Evolutionary conservation across 371 early-diverging fungal species (phyloP).

Genomic region (Apophysomyces ossiformis): DNA sequence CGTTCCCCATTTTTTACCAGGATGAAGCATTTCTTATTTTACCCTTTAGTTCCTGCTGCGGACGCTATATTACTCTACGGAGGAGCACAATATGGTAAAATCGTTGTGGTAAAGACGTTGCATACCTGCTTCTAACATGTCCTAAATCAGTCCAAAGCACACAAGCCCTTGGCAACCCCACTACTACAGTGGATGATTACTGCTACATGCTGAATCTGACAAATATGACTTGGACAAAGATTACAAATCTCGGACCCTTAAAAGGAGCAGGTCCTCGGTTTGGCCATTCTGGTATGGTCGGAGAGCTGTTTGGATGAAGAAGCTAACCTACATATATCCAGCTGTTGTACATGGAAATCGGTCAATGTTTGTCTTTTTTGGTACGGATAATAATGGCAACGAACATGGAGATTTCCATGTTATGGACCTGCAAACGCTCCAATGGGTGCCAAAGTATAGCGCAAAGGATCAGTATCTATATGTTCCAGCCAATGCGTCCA

Average conservation of each 20-base stretch:
- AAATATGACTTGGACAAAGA: conserved; percentile 10
- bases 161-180: background rate
- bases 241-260: conserved; percentile 1
- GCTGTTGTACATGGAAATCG: conserved; percentile 16
- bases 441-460: conserved; percentile 27
- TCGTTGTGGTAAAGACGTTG: background rate
- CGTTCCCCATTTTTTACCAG: background rate
- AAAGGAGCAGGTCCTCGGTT: conserved; percentile 24
- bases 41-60: background rate
- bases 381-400: conserved; percentile 16
- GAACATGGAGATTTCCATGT: conserved; percentile 18
- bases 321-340: background rate
- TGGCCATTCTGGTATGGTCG: conserved; percentile 27
- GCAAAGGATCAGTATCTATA: background rate
- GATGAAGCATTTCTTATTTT: background rate
- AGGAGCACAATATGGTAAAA: background rate
- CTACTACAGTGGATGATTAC: conserved; percentile 18
- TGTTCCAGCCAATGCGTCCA: background rate
- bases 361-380: conserved; percentile 25
- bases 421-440: conserved; percentile 10
- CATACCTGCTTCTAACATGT: background rate
- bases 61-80: background rate
- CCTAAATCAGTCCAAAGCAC: background rate
- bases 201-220: conserved; percentile 13
- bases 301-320: background rate